Evolutionary conservation across 2,329 filamentous ascomycete species (phyloP), one percentile per base, ranked within the genome.

Genomic region (Alternaria gansuensis): DNA sequence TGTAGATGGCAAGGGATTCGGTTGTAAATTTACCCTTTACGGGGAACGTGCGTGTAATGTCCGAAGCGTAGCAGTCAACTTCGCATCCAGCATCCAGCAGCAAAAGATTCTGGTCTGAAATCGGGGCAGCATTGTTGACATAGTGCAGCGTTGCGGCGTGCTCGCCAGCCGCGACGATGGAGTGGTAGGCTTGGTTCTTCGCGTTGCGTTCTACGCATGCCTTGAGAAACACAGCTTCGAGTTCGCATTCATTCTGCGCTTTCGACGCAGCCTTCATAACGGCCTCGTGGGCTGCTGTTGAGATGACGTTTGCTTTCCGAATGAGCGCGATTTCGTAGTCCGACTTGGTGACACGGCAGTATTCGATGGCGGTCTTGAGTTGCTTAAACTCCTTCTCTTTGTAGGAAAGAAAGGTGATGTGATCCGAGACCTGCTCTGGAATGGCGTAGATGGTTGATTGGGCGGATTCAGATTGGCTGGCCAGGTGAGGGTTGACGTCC

Each of bases 91-190:
- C 93, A 73, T 98, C 94, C 21, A 97, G 80, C 57, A 97, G 84
- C 51, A 97, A 79, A 69, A 96, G 89, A 54, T 91, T 86, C 79
- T 94, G 93, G 41, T 87, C 87, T 0, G 64, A 57, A 40, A 75
- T 75, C 4, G 70, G 61, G 10, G 68, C 65, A 36, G 74, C 68
- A 37, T 78, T 78, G 34, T 89, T 86, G 24, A 92, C 87, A 70
- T 97, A 97, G 79, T 97, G 94, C 33, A 97, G 84, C 1, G 92
- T 95, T 5, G 93, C 91, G 0, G 90, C 93, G 14, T 91, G 89
- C 5, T 87, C 84, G 10, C 94, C 94, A 33, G 87, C 86, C 0
- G 92, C 94, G 17, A 95, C 88, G 70, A 98, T 97, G 60, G 90
- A 89, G 66, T 90, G 87, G 78, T 98, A 98, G 1, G 94, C 89